Percentiles rank a stretch among this genome's conserved stretches.
phyloP scores from a whole-genome alignment of 192 early-diverging fungal genomes.

The Funneliformis geosporum region DNA sequence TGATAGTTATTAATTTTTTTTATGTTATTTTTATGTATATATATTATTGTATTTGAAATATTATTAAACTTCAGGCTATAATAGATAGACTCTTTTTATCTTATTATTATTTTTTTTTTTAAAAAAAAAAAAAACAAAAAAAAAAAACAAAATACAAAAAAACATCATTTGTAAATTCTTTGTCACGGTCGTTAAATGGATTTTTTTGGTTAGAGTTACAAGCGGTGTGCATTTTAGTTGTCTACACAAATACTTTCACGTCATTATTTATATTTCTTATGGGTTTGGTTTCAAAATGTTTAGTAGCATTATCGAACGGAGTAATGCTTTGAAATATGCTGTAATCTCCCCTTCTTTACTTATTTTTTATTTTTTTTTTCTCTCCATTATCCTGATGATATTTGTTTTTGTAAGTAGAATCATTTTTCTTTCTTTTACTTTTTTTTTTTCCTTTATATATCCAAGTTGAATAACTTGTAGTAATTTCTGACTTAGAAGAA shows the following conservation, averaged over 20 bases:
- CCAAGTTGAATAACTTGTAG: not conserved
- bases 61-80: not conserved
- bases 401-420: conserved; percentile 24
- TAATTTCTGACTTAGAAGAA: not conserved
- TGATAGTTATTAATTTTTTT: not conserved
- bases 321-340: not conserved
- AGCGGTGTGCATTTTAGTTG: conserved; percentile 1
- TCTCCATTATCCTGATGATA: not conserved
- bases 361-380: conserved; percentile 4
- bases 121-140: not conserved
- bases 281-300: not conserved
- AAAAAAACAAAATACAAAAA: not conserved
- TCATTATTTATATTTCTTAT: not conserved
- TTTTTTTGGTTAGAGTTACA: conserved; percentile 1
- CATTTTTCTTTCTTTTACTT: not conserved
- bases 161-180: conserved; percentile 25
- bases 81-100: conserved; percentile 7
- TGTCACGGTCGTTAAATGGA: conserved; percentile 2
- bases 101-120: not conserved
- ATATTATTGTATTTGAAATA: not conserved
- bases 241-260: not conserved
- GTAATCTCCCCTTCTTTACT: not conserved
- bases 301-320: not conserved
- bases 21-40: not conserved
- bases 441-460: not conserved